These are phyloP conservation scores for Posidonia oceanica DNA, from an alignment of 116 monocot species.

Conservation along the genomic window DNA sequence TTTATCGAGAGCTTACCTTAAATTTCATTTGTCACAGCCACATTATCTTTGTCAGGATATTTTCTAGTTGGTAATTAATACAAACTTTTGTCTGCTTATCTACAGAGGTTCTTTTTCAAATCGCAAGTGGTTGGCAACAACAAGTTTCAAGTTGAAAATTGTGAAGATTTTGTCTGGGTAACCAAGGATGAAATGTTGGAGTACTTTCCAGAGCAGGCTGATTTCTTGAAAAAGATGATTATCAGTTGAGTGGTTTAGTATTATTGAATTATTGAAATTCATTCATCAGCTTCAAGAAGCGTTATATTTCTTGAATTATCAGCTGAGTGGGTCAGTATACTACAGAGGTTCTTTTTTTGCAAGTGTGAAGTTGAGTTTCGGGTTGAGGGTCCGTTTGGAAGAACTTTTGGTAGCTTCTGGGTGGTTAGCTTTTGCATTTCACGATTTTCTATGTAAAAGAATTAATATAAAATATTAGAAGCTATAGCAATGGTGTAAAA, in stretches of 20 bases:
- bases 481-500: no score
- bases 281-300: neutral
- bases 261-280: neutral
- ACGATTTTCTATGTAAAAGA: no score
- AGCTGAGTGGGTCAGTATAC: no score
- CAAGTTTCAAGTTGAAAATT: constrained; percentile 53
- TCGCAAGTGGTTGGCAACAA: constrained; percentile 69
- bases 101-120: constrained; percentile 86
- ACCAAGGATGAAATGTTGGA: constrained; percentile 87
- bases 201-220: constrained; percentile 56
- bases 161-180: constrained; percentile 71
- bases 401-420: no score
- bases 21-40: no score
- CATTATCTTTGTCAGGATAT: neutral
- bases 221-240: constrained; percentile 81
- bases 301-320: no score
- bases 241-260: constrained; percentile 20
- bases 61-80: neutral
- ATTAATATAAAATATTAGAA: no score
- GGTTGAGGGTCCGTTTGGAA: no score
- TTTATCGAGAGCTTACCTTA: no score
- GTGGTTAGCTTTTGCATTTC: no score
- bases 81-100: neutral
- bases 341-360: no score
- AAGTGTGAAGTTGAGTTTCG: no score